These are phyloP conservation scores for Kodamaea suecica DNA, from an alignment of 1,139 yeast species.

Conservation along the genomic window DNA sequence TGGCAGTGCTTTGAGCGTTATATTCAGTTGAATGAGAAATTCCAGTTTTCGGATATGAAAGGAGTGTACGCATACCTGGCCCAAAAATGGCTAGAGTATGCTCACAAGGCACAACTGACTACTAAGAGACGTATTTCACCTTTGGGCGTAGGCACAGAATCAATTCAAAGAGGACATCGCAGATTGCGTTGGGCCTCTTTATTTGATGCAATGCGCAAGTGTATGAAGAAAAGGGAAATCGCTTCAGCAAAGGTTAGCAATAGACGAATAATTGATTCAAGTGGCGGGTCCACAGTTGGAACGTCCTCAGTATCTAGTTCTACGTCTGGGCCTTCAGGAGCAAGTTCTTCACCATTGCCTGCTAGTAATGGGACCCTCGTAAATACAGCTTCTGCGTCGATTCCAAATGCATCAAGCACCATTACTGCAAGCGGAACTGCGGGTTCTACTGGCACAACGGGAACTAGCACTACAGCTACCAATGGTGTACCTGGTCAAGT, in stretches of 20 bases:
- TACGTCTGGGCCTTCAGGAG: conserved; percentile 3
- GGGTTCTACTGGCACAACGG: not conserved
- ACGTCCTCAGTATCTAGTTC: conserved; percentile 3
- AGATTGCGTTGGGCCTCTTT: conserved; percentile 92
- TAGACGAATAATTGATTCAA: conserved; percentile 20
- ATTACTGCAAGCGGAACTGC: not conserved
- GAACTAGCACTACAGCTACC: conserved; percentile 1
- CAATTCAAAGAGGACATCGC: conserved; percentile 89
- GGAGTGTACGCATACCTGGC: conserved; percentile 85
- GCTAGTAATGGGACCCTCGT: not conserved
- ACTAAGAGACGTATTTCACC: conserved; percentile 88
- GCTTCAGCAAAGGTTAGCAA: conserved; percentile 36
- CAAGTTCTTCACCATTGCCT: conserved; percentile 26
- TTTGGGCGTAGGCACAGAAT: conserved; percentile 84
- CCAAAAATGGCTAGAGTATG: conserved; percentile 88
- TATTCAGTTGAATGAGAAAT: conserved; percentile 85
- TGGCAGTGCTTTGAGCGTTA: conserved; percentile 99
- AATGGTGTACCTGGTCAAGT: conserved; percentile 1
- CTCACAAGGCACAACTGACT: conserved; percentile 82
- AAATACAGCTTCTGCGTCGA: too few species aligned
- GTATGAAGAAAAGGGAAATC: conserved; percentile 81
- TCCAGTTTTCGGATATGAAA: conserved; percentile 80
- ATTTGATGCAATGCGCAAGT: conserved; percentile 92
- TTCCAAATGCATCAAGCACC: not conserved
- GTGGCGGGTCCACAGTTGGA: conserved; percentile 8